Base-by-base conservation (phyloP, 331 rosid species). In the Quercus tomentella region DNA sequence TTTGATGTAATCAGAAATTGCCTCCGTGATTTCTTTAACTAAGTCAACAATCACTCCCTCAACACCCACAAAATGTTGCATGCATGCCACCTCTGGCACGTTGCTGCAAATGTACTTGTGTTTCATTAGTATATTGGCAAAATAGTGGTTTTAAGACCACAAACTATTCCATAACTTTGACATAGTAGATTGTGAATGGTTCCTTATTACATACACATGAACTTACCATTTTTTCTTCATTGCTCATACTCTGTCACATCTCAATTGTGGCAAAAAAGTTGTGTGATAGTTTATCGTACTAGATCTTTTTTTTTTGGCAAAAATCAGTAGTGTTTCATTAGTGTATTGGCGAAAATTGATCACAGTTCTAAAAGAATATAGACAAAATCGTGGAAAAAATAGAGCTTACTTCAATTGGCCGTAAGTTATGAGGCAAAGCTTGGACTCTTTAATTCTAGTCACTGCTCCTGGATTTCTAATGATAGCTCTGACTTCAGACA, bases 21-120 rank as follows among this genome's bases (percentile, higher is more conserved):
- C 89, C 77, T 57, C 79, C 16, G 90, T 71, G 67, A 88, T 84
- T 70, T 88, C 90, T 72, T 60, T 61, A 51, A 86, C 86, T n/a
- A 77, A 68, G 61, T 88, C 88, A 15, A 86, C 85, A 5, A 88
- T 86, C 20, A 86, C 87, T 72, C 92, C 88, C 4, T 82, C 87
- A 10, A 86, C 26, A 2, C 90, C 88, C 86, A 80, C 70, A 70
- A 75, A 82, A 80, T 78, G 84, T 84, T 88, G 88, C 88, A 82
- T 31, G 56, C 77, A 75, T 2, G 84, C 84, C 18, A 69, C 84
- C 67, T 82, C 80, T 10, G 86, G 51, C 23, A 84, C 60, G 52
- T 88, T 88, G 58, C 92, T 86, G 80, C 78, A 79, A 72, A 54
- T 35, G 7, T 52, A 52, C 33, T 17, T 49, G 5, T 30, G 28